Conservation (phyloP, 106 monocot species). For the Acanthochlamys bracteata region DNA sequence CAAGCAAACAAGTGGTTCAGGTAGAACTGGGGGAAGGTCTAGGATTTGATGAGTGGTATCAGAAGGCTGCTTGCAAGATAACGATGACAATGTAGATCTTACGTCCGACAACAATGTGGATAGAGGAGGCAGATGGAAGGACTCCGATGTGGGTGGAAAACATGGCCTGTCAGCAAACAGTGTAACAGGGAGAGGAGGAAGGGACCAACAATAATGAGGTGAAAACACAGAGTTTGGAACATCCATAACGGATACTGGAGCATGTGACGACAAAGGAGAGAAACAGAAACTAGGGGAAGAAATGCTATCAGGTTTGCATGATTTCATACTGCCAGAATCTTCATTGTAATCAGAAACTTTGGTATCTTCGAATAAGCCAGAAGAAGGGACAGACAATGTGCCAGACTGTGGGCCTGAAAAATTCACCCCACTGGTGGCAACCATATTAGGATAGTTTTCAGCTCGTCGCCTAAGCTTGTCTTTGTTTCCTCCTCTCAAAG, state of each 20-base stretch:
- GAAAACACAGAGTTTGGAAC: constrained; percentile 28
- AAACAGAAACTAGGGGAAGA: constrained; percentile 14
- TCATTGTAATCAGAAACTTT: constrained; percentile 7
- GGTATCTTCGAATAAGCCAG: constrained; percentile 10
- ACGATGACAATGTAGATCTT: constrained; percentile 6
- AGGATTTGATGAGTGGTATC: constrained; percentile 22
- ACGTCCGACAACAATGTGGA: constrained; percentile 32
- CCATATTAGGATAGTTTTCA: constrained; percentile 15
- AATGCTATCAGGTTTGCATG: constrained; percentile 10
- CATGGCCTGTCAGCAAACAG: constrained; percentile 19
- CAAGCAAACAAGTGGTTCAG: constrained; percentile 24
- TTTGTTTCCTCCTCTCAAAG: constrained; percentile 13
- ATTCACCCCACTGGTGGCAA: background rate
- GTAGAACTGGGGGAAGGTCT: constrained; percentile 35
- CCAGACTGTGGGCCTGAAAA: constrained; percentile 2
- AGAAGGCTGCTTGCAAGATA: constrained; percentile 16
- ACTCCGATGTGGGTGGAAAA: constrained; percentile 18
- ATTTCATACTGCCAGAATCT: constrained; percentile 1
- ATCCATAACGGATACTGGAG: constrained; percentile 17
- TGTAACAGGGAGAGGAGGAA: constrained; percentile 36
- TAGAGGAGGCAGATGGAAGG: constrained; percentile 47
- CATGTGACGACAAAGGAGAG: constrained; percentile 14
- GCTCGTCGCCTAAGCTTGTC: constrained; percentile 31
- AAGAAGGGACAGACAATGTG: background rate
- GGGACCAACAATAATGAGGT: constrained; percentile 96